phyloP scores from a whole-genome alignment of 257 asterid species.

The Coffea eugenioides region DNA sequence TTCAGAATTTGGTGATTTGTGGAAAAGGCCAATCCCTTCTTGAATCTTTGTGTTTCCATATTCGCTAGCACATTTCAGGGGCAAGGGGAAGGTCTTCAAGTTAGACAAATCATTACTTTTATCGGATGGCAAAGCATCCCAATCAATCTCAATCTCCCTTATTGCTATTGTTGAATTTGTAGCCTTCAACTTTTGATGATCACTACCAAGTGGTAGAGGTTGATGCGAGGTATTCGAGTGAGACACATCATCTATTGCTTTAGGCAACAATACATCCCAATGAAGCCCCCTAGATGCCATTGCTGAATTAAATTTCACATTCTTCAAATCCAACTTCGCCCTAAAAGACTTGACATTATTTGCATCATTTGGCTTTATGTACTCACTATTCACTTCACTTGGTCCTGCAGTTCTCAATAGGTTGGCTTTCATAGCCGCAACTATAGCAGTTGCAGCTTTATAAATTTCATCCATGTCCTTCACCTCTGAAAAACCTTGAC shows the following conservation, averaged over 20 bases:
- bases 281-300: not conserved
- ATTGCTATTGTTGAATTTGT: not conserved
- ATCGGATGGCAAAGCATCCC: not conserved
- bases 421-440: not conserved
- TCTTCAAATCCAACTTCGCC: not conserved
- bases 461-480: not conserved
- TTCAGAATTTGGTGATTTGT: not conserved
- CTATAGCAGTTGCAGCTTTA: not conserved
- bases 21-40: not conserved
- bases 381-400: not conserved
- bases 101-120: not conserved
- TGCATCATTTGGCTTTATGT: not conserved
- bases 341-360: not conserved
- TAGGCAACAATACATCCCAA: not conserved
- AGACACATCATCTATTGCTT: not conserved
- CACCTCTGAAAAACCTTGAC: not conserved
- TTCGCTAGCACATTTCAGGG: not conserved
- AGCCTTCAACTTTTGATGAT: not conserved
- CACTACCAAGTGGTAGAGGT: not conserved
- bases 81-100: not conserved
- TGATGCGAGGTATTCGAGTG: not conserved
- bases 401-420: constrained; percentile 4
- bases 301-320: not conserved
- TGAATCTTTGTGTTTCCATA: not conserved
- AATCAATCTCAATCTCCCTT: not conserved